A percentile compares a stretch with the other conserved stretches of the same genome.
phyloP scores from a whole-genome alignment of 495 filamentous ascomycete genomes.

The Staphylotrichum tortipilum region DNA sequence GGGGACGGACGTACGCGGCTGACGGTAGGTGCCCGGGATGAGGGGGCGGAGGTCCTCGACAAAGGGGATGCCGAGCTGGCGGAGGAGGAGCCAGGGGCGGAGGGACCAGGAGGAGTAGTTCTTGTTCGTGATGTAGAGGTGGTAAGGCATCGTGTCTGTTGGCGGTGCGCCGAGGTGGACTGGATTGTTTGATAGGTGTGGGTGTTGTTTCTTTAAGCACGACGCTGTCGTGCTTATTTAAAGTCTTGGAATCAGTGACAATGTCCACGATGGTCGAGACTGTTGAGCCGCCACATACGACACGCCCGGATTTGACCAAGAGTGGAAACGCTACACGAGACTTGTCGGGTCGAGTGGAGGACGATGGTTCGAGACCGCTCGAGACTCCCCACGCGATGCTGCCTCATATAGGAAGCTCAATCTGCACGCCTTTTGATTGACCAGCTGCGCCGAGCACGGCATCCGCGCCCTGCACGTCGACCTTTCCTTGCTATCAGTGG shows the following conservation, averaged over 20 bases:
- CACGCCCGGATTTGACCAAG: too few species aligned
- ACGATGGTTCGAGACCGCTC: not conserved
- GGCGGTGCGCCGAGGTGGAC: not conserved
- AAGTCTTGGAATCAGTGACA: too few species aligned
- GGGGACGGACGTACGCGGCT: conserved; percentile 8
- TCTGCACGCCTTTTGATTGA: conserved; percentile 8
- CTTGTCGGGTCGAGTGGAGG: not conserved
- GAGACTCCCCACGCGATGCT: conserved; percentile 1
- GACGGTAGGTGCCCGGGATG: conserved; percentile 7
- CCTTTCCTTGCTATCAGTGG: not conserved
- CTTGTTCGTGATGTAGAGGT: conserved; percentile 28
- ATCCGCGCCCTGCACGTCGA: not conserved
- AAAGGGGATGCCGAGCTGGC: conserved; percentile 23
- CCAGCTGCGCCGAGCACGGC: not conserved
- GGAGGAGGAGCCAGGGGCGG: conserved; percentile 27
- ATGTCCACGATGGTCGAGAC: too few species aligned
- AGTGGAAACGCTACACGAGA: too few species aligned
- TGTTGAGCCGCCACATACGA: too few species aligned
- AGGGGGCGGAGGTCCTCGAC: conserved; percentile 16
- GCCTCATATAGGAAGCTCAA: conserved; percentile 2
- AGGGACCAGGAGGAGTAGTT: conserved; percentile 33
- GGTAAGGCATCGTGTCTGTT: conserved; percentile 13
- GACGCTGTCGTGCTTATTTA: too few species aligned
- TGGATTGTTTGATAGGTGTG: too few species aligned
- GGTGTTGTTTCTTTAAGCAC: too few species aligned